Percentiles rank a stretch among this genome's conserved stretches.
Conservation (phyloP, 306 rosid species). For the Pterocarpus macrocarpus region DNA sequence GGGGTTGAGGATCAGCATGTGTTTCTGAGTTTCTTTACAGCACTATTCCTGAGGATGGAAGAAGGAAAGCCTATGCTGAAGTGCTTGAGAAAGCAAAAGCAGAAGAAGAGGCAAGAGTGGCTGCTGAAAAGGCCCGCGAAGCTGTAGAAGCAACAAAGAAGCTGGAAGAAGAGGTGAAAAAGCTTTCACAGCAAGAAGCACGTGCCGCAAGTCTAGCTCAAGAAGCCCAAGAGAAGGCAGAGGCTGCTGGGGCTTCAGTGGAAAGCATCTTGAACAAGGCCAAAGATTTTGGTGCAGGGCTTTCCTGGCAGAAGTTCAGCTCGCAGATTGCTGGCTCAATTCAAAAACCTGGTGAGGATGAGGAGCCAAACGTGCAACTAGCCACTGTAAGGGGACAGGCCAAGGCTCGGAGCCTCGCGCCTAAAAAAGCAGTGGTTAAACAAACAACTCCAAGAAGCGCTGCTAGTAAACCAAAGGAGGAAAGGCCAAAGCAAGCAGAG, state of each 20-base stretch:
- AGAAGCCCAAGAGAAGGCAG: slow-evolving; percentile 68
- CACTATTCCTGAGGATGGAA: slow-evolving; percentile 85
- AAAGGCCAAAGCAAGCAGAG: slow-evolving; percentile 54
- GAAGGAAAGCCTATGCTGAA: slow-evolving; percentile 86
- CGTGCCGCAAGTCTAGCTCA: slow-evolving; percentile 63
- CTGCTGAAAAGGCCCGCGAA: slow-evolving; percentile 66
- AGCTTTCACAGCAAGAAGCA: slow-evolving; percentile 64
- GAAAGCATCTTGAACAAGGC: slow-evolving; percentile 72
- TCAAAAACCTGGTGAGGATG: slow-evolving; percentile 61
- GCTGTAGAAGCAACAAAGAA: slow-evolving; percentile 69
- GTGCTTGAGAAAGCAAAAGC: slow-evolving; percentile 69
- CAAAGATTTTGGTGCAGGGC: slow-evolving; percentile 69
- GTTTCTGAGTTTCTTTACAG: slow-evolving; percentile 52
- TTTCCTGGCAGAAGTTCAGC: slow-evolving; percentile 81
- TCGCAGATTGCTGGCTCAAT: slow-evolving; percentile 65
- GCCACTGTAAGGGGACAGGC: slow-evolving; percentile 95
- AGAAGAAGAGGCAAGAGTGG: slow-evolving; percentile 80
- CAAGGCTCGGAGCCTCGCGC: slow-evolving; percentile 71
- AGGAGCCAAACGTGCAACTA: slow-evolving; percentile 64
- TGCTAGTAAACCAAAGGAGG: slow-evolving; percentile 55
- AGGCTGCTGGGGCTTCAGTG: slow-evolving; percentile 63
- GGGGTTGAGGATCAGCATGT: background rate
- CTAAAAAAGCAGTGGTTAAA: slow-evolving; percentile 69
- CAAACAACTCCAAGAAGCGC: slow-evolving; percentile 44
- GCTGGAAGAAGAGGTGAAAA: slow-evolving; percentile 67